Evolutionary conservation across 257 asterid species (phyloP), one percentile per base, ranked within the genome.

Genomic region (Capsicum chinense): DNA sequence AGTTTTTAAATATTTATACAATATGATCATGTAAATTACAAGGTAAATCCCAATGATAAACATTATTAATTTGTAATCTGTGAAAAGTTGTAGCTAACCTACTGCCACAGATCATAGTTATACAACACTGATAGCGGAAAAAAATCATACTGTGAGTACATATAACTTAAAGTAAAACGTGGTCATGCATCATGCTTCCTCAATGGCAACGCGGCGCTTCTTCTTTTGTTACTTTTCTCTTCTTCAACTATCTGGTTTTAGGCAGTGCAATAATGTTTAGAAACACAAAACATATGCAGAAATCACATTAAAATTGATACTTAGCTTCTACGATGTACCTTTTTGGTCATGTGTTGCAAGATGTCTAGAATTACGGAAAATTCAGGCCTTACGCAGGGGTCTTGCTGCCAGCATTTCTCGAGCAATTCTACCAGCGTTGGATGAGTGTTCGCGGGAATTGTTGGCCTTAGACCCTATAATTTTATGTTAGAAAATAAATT

Each of bases 331-430:
- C 69, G 15, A 63, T 8, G 44, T 67, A 93, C 98, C 97, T 85
- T 85, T 78, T 91, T 89, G 58, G 92, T 82, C 73, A 92, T 88
- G 81, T 19, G 26, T 78, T 88, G 95, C 89, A 94, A 60, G 83
- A 89, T 91, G 11, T 89, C 92, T 5, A 85, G 84, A 35, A 93
- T 91, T 86, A 93, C 98, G 6, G 94, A 88, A 84, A 94, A 94
- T n/a, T 92, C 97, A n/a, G 97, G 98, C 79, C 98, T 89, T 83
- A 83, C 80, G 80, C 88, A 83, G 48, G 97, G 93, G n/a, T 94
- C 95, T 86, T 90, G 92, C 87, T 92, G 94, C 97, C 97, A 94
- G 81, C 98, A 93, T 80, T 83, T 89, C 88, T 91, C 93, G 0
- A 94, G 92, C 90, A 94, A 86, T 66, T 91, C 93, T 68, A 89